Percentiles rank a stretch among this genome's conserved stretches.
These are phyloP conservation scores for Trichoderma reesei DNA, from an alignment of 495 filamentous ascomycete genomes.

Conservation along the genomic window DNA sequence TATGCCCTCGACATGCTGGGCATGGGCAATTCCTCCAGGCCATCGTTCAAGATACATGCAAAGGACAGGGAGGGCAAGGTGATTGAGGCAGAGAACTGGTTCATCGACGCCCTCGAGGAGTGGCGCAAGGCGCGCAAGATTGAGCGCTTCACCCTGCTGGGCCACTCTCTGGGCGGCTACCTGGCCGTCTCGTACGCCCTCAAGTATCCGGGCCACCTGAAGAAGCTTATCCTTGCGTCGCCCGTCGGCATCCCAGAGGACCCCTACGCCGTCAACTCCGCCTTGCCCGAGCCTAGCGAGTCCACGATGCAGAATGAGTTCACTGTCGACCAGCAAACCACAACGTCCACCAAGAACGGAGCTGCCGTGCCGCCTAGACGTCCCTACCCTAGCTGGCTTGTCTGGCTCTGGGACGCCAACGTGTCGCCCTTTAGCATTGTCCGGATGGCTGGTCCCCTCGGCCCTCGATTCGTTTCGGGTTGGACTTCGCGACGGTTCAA, in stretches of 20 bases:
- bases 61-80: constrained; percentile 77
- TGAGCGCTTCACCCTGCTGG: constrained; percentile 84
- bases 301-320: constrained; percentile 64
- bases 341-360: constrained; percentile 20
- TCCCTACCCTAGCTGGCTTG: constrained; percentile 71
- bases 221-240: constrained; percentile 90
- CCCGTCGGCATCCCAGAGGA: constrained; percentile 94
- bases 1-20: constrained; percentile 89
- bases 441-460: constrained; percentile 82
- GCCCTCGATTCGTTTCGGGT: constrained; percentile 83
- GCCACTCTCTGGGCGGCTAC: constrained; percentile 90
- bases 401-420: constrained; percentile 93
- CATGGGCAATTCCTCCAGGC: constrained; percentile 84
- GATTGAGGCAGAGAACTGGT: constrained; percentile 87
- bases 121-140: constrained; percentile 84
- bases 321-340: constrained; percentile 59
- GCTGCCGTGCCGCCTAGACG: constrained; percentile 29
- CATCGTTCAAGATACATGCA: constrained; percentile 70
- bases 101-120: constrained; percentile 91
- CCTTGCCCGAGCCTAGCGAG: constrained; percentile 64
- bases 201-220: constrained; percentile 87
- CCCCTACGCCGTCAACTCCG: constrained; percentile 76
- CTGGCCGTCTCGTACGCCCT: constrained; percentile 89
- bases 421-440: constrained; percentile 89
- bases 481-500: constrained; percentile 92